These are phyloP conservation scores for Hemerocallis citrina DNA, from an alignment of 106 monocot genomes.

Conservation along the genomic window DNA sequence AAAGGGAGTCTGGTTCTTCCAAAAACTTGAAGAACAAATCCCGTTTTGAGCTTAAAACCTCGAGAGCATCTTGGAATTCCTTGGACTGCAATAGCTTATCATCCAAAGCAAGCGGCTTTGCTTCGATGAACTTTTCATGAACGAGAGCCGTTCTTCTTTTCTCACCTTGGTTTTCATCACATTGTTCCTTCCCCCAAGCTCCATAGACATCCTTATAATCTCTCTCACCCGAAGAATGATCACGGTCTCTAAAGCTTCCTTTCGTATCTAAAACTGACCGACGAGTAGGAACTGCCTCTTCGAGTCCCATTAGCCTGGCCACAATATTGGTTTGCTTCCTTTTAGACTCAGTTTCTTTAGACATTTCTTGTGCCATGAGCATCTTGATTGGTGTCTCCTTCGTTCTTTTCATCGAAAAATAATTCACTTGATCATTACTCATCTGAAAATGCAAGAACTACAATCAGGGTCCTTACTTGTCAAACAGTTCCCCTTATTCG, in stretches of 20 bases:
- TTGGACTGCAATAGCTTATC: constrained; percentile 51
- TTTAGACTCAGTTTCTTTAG: constrained; percentile 40
- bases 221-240: no score
- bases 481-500: no score
- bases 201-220: constrained; percentile 50
- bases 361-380: constrained; percentile 66
- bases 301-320: constrained; percentile 76
- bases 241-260: no score
- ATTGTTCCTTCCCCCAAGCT: constrained; percentile 24
- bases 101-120: constrained; percentile 54
- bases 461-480: no score
- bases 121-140: constrained; percentile 71
- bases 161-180: no score
- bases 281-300: constrained; percentile 31
- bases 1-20: constrained; percentile 64
- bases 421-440: constrained; percentile 15
- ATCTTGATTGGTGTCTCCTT: constrained; percentile 51
- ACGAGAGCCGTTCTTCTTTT: constrained; percentile 64
- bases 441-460: no score
- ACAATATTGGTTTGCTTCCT: constrained; percentile 39
- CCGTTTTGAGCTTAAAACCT: constrained; percentile 66
- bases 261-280: constrained; percentile 10
- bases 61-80: constrained; percentile 64
- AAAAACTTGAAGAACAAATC: constrained; percentile 72
- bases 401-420: constrained; percentile 20